Evolutionary conservation across 495 filamentous ascomycete genomes (phyloP).

Genomic region (Bacidia rubella): DNA sequence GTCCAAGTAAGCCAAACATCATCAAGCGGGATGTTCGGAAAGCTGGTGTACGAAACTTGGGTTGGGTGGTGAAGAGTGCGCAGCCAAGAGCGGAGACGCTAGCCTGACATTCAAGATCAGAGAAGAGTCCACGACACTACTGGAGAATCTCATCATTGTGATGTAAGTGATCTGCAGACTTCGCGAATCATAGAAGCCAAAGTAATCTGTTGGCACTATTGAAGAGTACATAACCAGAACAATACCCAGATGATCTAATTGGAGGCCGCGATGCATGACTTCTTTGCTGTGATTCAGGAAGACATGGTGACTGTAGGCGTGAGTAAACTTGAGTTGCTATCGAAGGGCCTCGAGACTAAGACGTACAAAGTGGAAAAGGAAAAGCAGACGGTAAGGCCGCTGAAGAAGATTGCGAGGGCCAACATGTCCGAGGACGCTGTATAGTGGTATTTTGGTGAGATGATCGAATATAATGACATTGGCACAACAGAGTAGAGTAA

Average conservation of each 20-base stretch:
- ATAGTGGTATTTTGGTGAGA: no score
- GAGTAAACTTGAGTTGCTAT: background rate
- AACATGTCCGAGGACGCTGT: no score
- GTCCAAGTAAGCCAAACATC: conserved; percentile 28
- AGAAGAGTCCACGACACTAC: background rate
- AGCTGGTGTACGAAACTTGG: conserved; percentile 24
- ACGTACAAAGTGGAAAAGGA: conserved; percentile 31
- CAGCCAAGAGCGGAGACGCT: conserved; percentile 16
- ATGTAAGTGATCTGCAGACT: conserved; percentile 24
- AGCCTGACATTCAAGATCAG: conserved; percentile 17
- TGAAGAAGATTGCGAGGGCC: conserved; percentile 30
- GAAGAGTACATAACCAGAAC: conserved; percentile 39
- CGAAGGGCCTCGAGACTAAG: no score
- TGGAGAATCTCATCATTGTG: conserved; percentile 13
- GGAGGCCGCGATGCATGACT: conserved; percentile 24
- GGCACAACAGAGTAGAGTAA: no score
- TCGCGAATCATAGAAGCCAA: conserved; percentile 29
- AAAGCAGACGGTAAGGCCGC: conserved; percentile 37
- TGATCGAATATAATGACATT: no score
- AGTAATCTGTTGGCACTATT: conserved; percentile 35
- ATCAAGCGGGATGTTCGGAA: conserved; percentile 21
- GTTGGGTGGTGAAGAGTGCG: conserved; percentile 25
- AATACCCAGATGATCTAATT: conserved; percentile 37
- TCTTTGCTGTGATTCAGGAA: conserved; percentile 29
- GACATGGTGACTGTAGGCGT: background rate